A percentile compares a stretch with the other conserved stretches of the same genome.
These are phyloP conservation scores for Mollisia scopiformis DNA, from an alignment of 2,329 filamentous ascomycete genomes.

Conservation along the genomic window DNA sequence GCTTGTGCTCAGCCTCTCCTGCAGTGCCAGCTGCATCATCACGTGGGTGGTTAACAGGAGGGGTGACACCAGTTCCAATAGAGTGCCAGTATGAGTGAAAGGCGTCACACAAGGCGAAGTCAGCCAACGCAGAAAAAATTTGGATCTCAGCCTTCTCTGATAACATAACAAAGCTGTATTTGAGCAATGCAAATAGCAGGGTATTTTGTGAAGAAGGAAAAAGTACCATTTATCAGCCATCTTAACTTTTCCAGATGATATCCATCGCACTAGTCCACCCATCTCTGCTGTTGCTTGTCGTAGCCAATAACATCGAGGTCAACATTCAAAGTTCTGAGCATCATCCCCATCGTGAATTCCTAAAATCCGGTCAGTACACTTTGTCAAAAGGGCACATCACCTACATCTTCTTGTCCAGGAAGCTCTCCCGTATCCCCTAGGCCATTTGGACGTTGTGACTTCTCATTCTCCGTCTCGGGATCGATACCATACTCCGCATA, in stretches of 20 bases:
- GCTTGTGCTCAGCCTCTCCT: neutral
- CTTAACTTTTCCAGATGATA: no score
- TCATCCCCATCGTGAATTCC: slow-evolving; percentile 72
- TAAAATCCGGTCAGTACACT: slow-evolving; percentile 34
- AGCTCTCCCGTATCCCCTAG: slow-evolving; percentile 38
- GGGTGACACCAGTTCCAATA: no score
- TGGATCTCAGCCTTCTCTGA: neutral
- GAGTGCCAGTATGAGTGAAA: no score
- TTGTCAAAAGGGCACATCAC: slow-evolving; percentile 32
- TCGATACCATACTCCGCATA: slow-evolving; percentile 38
- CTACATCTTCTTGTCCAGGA: slow-evolving; percentile 43
- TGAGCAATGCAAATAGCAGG: neutral
- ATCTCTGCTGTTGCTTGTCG: slow-evolving; percentile 58
- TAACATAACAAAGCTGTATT: neutral
- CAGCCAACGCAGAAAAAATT: no score
- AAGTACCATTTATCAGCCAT: neutral
- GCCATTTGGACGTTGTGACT: slow-evolving; percentile 35
- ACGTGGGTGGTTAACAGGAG: neutral
- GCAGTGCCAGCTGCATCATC: neutral
- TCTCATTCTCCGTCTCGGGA: slow-evolving; percentile 39
- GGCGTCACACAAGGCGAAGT: no score
- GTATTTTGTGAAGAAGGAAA: neutral
- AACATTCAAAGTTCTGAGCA: slow-evolving; percentile 68
- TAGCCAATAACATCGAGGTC: slow-evolving; percentile 66
- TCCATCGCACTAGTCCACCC: slow-evolving; percentile 60